These are phyloP conservation scores for Symbiodinium natans DNA, from an alignment of 73 alveolate genomes.

Conservation along the genomic window DNA sequence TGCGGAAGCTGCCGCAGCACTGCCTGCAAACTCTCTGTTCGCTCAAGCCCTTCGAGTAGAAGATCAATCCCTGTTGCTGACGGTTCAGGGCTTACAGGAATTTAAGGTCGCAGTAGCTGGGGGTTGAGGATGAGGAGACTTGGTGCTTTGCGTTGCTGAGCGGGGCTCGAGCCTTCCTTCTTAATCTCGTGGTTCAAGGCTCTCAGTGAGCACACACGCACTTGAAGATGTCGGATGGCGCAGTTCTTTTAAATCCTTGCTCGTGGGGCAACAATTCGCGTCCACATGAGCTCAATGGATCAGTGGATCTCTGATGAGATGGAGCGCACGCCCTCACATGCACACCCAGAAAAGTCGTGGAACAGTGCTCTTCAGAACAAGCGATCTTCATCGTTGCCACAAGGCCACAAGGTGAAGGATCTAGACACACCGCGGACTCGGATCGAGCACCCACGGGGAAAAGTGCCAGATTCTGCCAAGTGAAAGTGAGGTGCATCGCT, in stretches of 20 bases:
- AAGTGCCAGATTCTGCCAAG: too few species aligned
- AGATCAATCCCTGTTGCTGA: too few species aligned
- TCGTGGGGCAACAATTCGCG: neutral
- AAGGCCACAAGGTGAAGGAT: neutral
- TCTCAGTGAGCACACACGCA: neutral
- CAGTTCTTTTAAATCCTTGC: neutral
- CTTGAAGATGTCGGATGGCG: neutral
- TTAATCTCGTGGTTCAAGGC: too few species aligned
- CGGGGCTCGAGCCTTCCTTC: too few species aligned
- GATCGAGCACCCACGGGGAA: too few species aligned
- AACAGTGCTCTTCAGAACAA: neutral
- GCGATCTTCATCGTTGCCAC: neutral
- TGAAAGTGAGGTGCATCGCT: too few species aligned
- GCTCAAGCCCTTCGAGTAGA: too few species aligned
- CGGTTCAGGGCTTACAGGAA: neutral
- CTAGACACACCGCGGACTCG: neutral
- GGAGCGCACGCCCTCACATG: neutral
- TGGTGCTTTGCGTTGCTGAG: too few species aligned
- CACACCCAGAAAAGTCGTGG: neutral
- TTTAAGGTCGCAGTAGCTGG: too few species aligned
- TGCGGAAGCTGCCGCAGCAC: conserved; percentile 5
- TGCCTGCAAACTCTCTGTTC: neutral
- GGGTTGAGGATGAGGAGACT: too few species aligned
- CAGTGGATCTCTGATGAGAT: too few species aligned
- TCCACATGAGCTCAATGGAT: too few species aligned